Conservation (phyloP, 495 filamentous ascomycete genomes). For the Penicillium daleae region DNA sequence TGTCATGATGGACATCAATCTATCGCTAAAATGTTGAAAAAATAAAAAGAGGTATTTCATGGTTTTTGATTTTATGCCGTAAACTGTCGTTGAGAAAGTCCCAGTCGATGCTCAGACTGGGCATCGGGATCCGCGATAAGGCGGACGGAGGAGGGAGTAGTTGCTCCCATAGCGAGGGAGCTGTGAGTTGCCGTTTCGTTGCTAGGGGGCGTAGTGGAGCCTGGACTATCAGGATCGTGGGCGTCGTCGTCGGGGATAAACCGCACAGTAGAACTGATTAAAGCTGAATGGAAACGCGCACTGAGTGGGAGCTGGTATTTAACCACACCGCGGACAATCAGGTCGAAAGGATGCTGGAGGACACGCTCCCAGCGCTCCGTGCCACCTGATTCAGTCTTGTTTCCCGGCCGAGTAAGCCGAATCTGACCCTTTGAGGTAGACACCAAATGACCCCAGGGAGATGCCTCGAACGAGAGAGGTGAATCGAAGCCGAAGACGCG, state of each 20-base stretch:
- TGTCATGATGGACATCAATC: slow-evolving; percentile 35
- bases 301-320: slow-evolving; percentile 88
- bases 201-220: slow-evolving; percentile 19
- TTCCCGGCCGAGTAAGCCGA: slow-evolving; percentile 79
- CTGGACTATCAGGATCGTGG: slow-evolving; percentile 25
- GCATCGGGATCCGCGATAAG: slow-evolving; percentile 18
- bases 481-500: slow-evolving; percentile 86
- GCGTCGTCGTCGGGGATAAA: slow-evolving; percentile 53
- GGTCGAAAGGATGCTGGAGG: slow-evolving; percentile 84
- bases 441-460: slow-evolving; percentile 70
- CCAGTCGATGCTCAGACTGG: slow-evolving; percentile 9
- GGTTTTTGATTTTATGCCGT: slow-evolving; percentile 28
- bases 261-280: slow-evolving; percentile 54
- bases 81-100: slow-evolving; percentile 32
- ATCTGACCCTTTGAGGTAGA: slow-evolving; percentile 80
- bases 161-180: slow-evolving; percentile 10
- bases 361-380: slow-evolving; percentile 91
- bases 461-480: slow-evolving; percentile 82
- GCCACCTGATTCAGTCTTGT: slow-evolving; percentile 83
- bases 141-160: slow-evolving; percentile 1
- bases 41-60: slow-evolving; percentile 9
- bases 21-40: slow-evolving; percentile 31
- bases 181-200: slow-evolving; percentile 39
- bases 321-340: slow-evolving; percentile 86
- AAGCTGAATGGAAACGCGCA: slow-evolving; percentile 60